These are phyloP conservation scores for Chrysoporthe cubensis DNA, from an alignment of 2,329 filamentous ascomycete genomes.

Conservation along the genomic window DNA sequence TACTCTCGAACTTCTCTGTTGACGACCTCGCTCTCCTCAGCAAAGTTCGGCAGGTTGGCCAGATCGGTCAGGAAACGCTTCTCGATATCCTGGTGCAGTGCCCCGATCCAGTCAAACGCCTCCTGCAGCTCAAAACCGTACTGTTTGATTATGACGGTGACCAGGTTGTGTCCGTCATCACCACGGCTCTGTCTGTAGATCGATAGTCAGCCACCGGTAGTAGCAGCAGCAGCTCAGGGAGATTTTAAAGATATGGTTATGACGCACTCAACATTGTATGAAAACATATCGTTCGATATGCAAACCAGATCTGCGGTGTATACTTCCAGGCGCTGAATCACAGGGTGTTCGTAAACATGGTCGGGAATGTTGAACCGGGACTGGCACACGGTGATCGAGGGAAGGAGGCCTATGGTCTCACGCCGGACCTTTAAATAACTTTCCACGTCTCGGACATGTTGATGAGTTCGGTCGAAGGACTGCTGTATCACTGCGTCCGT, in stretches of 20 bases:
- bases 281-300: neutral
- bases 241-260: neutral
- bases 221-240: neutral
- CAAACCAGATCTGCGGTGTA: neutral
- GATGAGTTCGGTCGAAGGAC: slow-evolving; percentile 30
- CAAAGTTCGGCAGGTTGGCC: neutral
- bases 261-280: neutral
- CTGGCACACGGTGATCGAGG: slow-evolving; percentile 33
- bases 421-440: slow-evolving; percentile 34
- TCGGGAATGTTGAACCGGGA: slow-evolving; percentile 33
- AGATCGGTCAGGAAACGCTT: neutral
- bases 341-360: slow-evolving; percentile 18
- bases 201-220: neutral
- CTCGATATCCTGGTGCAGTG: neutral
- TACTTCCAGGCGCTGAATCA: neutral
- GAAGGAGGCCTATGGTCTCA: slow-evolving; percentile 32
- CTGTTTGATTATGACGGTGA: neutral
- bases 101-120: neutral
- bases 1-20: neutral
- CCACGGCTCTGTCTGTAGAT: neutral
- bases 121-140: neutral
- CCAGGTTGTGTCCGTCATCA: neutral
- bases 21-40: neutral
- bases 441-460: slow-evolving; percentile 29
- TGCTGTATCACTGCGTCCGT: slow-evolving; percentile 33